Base-by-base conservation (phyloP, 495 filamentous ascomycete genomes). In the Penicillium cinerascens region DNA sequence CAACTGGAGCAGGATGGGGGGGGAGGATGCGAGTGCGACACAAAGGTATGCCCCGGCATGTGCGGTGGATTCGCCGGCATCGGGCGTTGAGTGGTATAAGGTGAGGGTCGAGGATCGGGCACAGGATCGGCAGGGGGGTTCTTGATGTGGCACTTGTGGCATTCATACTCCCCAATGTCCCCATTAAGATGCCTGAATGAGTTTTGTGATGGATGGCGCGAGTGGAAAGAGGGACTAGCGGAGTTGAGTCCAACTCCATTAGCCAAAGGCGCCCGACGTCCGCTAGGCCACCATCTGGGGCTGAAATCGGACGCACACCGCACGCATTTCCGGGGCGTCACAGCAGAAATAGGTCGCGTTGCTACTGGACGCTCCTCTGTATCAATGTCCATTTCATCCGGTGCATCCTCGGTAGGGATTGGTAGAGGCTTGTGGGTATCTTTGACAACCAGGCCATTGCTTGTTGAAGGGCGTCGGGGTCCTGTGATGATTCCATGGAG, bases 71-170 rank as follows among this genome's bases (percentile, higher is more conserved):
- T 61, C n/a, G 69, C 64, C 22, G 73, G 44, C 48, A 72, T 61
- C 4, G 69, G 60, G 23, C 68, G 67, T 16, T 64, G 67, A 25
- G 63, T 53, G 13, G 64, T 41, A 46, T 73, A 75, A 6, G 65
- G 66, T 18, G 73, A 70, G 10, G 65, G 66, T 11, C 64, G 63
- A 17, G 75, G 61, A 41, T 77, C 72, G 2, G 72, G 56, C 4
- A 62, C 51, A 21, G 64, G 54, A 42, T 22, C 33, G 18, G 55
- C 41, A 16, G 56, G 53, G 1, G 63, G 59, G 33, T 71, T 71
- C 59, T 75, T 76, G 42, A 79, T 52, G 55, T 79, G 73, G 50
- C 78, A 81, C 52, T 79, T 80, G 57, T 81, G 78, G 53, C 78
- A 81, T 59, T 78, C 74, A 26, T 71, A 74, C 49, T 63, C 60